Evolutionary conservation across 805 yeast genomes (phyloP).

Genomic region (Spathaspora arborariae): DNA sequence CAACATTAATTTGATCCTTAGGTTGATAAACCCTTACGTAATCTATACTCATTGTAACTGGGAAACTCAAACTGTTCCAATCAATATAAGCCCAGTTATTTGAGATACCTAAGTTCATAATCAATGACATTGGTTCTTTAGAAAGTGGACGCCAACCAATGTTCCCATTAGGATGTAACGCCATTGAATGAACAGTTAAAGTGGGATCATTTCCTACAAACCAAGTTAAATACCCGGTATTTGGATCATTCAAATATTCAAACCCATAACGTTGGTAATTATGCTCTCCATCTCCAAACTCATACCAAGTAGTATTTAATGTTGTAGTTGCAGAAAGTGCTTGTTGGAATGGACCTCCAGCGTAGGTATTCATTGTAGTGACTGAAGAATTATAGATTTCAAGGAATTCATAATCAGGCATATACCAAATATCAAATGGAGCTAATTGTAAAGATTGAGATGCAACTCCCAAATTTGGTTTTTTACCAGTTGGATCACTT

Average conservation of each 20-base stretch:
- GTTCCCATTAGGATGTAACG: constrained; percentile 89
- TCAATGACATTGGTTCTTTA: constrained; percentile 89
- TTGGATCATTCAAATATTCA: constrained; percentile 65
- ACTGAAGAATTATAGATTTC: constrained; percentile 66
- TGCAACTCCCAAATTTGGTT: constrained; percentile 54
- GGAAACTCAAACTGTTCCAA: constrained; percentile 80
- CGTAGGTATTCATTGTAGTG: constrained; percentile 79
- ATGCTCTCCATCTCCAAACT: constrained; percentile 46
- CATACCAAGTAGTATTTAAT: constrained; percentile 80
- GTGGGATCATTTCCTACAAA: constrained; percentile 80
- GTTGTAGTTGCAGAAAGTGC: constrained; percentile 84
- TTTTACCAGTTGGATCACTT: constrained; percentile 28
- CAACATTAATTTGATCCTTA: constrained; percentile 48
- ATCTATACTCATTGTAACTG: constrained; percentile 72
- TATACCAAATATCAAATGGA: constrained; percentile 92
- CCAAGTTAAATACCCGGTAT: constrained; percentile 79
- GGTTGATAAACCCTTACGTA: constrained; percentile 94
- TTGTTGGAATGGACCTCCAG: constrained; percentile 93
- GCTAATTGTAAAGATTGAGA: constrained; percentile 93
- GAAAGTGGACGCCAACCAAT: constrained; percentile 77
- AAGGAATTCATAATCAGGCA: constrained; percentile 79
- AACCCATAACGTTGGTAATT: constrained; percentile 71
- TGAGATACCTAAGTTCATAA: constrained; percentile 86
- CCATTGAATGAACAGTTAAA: constrained; percentile 64
- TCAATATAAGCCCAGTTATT: constrained; percentile 92